Base-by-base conservation (phyloP, 768 basidiomycete genomes). In the Agaricus blazei region DNA sequence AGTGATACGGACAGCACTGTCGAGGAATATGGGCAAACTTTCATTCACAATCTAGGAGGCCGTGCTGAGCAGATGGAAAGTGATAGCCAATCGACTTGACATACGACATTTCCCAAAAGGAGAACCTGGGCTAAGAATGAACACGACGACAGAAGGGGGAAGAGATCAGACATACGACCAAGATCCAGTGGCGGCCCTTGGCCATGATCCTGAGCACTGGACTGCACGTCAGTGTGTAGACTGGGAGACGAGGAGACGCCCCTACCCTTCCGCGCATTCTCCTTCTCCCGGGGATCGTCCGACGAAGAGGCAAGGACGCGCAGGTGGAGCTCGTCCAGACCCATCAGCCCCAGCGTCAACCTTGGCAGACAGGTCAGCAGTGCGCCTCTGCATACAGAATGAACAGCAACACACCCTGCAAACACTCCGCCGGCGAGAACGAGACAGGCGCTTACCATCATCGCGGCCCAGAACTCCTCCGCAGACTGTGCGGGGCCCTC, bases 281-380 rank as follows among this genome's bases (percentile, higher is more conserved):
- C 60, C 62, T 81, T 79, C 68, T 95, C 90, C 23, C 62, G 75
- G 4, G 71, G 59, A 65, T 92, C 78, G n/a, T 89, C 88, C 0
- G 92, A 93, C 8, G 90, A 90, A 1, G 84, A 79, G 0, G 91
- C 77, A 41, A 97, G 76, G 3, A 96, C 94, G 15, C 92, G 83
- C 4, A 97, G 79, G 62, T 96, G 91, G 14, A 97, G 80, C 58
- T 93, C 90, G 60, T 97, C 93, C 15, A 95, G 78, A 1, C 94
- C 94, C 94, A 96, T 96, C 27, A 97, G 75, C 1, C 92, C 94
- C 28, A 97, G 82, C 0, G 94, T 97, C 51, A 97, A 72, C 2
- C 93, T 93, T 23, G 51, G 7, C 9, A 36, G 14, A 8, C 3
- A 34, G 11, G 7, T 34, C 34, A 7, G 11, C 34, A 8, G 34